Base-by-base conservation (phyloP, 2,329 filamentous ascomycete genomes). In the Apiospora marii region DNA sequence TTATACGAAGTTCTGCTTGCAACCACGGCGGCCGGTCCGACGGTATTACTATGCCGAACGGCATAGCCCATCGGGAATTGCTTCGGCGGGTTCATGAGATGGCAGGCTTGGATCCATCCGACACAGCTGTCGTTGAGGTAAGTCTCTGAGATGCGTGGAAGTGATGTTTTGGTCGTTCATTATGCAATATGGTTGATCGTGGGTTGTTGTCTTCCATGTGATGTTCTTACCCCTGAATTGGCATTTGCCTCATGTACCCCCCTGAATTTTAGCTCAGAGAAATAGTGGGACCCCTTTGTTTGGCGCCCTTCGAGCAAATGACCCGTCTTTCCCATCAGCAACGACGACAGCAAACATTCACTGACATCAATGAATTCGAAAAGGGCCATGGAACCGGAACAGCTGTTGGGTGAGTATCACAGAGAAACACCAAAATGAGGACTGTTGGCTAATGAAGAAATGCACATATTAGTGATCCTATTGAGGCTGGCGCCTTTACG, bases 401-500 rank as follows among this genome's bases (percentile, higher is more conserved):
- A n/a, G 67, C 67, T 1, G 67, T 34, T 10, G 67, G 67, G 67
- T 30, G 22, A 46, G 67, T 81, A 3, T 75, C 5, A 3, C 16
- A n/a, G 12, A 46, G 4, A 22, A 2, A 27, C 3, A 34, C 19
- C 5, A 14, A 19, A 4, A 27, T 12, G 7, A 82, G 84, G 73
- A 68, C 6, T 61, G 68, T 22, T 46, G 68, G 41, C 72, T 73
- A 27, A 68, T 30, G 12, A 51, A 68, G 30, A 64, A 41, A 41
- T 3, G 12, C 30, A 1, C 10, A 72, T 44, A n/a, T n/a, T n/a
- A 74, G 74, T 70, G 74, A 76, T 68, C 74, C 74, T 5, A 74
- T 76, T n/a, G 74, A 76, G 51, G 74, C 74, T 1, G 75, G 77
- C 12, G 76, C 78, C 5, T 77, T 79, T 71, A 69, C 78, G 5